Base-by-base conservation (phyloP, 768 basidiomycete species). In the Saitozyma sp. region DNA sequence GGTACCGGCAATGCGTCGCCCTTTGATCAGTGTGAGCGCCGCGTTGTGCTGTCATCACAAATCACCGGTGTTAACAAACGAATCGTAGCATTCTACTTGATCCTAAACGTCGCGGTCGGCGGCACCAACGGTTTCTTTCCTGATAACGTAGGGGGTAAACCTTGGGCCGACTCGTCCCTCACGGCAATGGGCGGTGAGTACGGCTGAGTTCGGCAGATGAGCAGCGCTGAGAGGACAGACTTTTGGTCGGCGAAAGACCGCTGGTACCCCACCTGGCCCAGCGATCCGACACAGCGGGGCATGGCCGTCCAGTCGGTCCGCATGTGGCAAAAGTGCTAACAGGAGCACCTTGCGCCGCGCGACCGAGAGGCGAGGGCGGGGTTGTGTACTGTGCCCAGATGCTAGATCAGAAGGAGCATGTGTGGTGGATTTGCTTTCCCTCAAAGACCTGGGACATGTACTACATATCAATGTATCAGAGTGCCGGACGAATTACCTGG, bases 81-180 rank as follows among this genome's bases (percentile, higher is more conserved):
- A n/a, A n/a, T n/a, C 7, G 16, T 40, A 67, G 66, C 86, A 16
- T 92, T 93, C 78, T 91, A 89, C 79, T 79, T 92, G 38, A 86
- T 91, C 69, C 79, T 93, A 71, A 84, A 89, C 76, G 84, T 93
- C 45, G 89, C 87, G n/a, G n/a, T n/a, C n/a, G n/a, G n/a, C n/a
- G n/a, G n/a, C n/a, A n/a, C n/a, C n/a, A n/a, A n/a, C n/a, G 4
- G 89, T 85, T 92, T 89, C 89, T 93, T 92, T 85, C 89, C 89
- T 8, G 92, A 94, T 74, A 84, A 81, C 8, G 84, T 89, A 38
- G 90, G 89, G 11, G 50, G 45, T 14, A 76, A 73, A 56, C 74
- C 74, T n/a, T 76, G 74, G 74, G 59, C 68, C 37, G 73, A 72
- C 57, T 59, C 64, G 8, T 68, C 70, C 10, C 19, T 49, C n/a